These are phyloP conservation scores for Tolypocladium tropicale DNA, from an alignment of 2,329 filamentous ascomycete species.

Conservation along the genomic window DNA sequence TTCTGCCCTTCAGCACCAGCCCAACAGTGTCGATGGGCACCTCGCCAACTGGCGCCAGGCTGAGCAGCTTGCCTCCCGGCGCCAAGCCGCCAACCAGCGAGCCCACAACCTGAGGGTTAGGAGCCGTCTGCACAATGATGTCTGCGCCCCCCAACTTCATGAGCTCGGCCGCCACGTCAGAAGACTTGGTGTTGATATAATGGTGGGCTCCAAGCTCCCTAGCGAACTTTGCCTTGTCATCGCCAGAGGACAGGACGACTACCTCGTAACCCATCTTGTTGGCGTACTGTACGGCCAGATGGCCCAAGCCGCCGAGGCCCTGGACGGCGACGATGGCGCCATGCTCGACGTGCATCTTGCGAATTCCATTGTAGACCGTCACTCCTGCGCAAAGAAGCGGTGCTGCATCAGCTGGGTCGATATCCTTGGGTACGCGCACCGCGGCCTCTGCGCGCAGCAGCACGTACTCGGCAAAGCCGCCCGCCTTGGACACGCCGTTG, in stretches of 20 bases:
- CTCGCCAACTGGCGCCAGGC: conserved; percentile 41
- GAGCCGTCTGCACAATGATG: conserved; percentile 53
- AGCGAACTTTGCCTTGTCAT: conserved; percentile 60
- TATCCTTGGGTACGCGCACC: conserved; percentile 41
- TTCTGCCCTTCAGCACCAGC: conserved; percentile 41
- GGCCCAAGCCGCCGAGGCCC: conserved; percentile 66
- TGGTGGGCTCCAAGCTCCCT: conserved; percentile 30
- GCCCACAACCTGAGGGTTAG: conserved; percentile 44
- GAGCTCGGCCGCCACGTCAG: conserved; percentile 38
- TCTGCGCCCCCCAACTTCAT: conserved; percentile 49
- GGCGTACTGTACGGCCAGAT: conserved; percentile 69
- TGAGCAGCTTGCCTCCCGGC: conserved; percentile 45
- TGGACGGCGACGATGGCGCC: conserved; percentile 49
- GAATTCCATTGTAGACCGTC: conserved; percentile 51
- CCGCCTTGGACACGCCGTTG: conserved; percentile 57
- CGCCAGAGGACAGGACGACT: conserved; percentile 55
- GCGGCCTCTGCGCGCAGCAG: conserved; percentile 49
- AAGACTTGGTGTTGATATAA: conserved; percentile 40
- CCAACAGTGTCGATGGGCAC: conserved; percentile 31
- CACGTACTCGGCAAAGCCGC: conserved; percentile 59
- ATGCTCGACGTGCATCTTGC: conserved; percentile 41
- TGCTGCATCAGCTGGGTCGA: conserved; percentile 43
- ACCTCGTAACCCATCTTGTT: conserved; percentile 66
- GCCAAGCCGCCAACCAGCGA: conserved; percentile 44
- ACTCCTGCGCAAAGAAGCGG: conserved; percentile 56